Evolutionary conservation across 177 flowering plant species (phyloP).

Genomic region (Vitis hybrid): DNA sequence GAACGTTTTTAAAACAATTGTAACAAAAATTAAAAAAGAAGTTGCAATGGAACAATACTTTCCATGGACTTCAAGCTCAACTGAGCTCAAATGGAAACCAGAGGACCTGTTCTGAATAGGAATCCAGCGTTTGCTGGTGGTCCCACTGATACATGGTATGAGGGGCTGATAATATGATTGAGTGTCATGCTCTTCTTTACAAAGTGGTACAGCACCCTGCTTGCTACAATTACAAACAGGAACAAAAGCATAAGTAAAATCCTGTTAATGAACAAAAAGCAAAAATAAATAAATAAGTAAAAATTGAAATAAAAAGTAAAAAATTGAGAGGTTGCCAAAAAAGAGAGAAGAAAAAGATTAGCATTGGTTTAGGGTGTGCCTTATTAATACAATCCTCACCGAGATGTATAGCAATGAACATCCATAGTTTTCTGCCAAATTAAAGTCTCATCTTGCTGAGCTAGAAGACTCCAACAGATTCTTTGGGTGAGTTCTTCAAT

Average conservation of each 20-base stretch:
- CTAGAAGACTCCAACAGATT: constrained; percentile 69
- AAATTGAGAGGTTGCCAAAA: background rate
- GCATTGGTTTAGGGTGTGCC: background rate
- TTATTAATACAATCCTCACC: constrained; percentile 39
- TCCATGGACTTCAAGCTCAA: constrained; percentile 81
- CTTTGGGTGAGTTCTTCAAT: constrained; percentile 64
- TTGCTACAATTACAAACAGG: constrained; percentile 38
- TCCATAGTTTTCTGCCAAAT: constrained; percentile 79
- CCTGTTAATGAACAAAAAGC: background rate
- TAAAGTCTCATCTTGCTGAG: constrained; percentile 75
- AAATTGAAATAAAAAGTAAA: background rate
- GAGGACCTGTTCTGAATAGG: constrained; percentile 78
- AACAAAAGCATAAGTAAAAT: background rate
- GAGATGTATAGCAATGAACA: constrained; percentile 50
- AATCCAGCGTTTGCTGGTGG: constrained; percentile 78
- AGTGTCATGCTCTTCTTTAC: constrained; percentile 56
- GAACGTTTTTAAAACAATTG: constrained; percentile 1
- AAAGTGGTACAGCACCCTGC: constrained; percentile 58
- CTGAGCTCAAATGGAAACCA: constrained; percentile 46
- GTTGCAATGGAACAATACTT: constrained; percentile 43
- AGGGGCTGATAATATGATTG: constrained; percentile 79
- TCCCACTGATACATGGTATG: constrained; percentile 75
- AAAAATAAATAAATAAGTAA: background rate
- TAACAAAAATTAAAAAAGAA: background rate
- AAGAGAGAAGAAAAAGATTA: background rate